Percentiles rank a stretch among this genome's conserved stretches.
Evolutionary conservation across 257 asterid genomes (phyloP).

Genomic region (Lycium ferocissimum): DNA sequence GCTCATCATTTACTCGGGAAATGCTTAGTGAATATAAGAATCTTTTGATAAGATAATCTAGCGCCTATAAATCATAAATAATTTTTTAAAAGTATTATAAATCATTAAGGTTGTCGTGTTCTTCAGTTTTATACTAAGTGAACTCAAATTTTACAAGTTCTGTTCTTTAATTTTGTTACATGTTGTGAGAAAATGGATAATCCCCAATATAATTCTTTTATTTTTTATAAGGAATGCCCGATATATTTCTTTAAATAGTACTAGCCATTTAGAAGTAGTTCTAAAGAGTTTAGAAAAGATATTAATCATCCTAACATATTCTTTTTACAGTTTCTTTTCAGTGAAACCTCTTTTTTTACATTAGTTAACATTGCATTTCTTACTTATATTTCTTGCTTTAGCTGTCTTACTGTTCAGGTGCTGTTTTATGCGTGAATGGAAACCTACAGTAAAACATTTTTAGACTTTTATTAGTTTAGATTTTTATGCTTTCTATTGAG

Average conservation of each 20-base stretch:
- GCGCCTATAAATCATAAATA: neutral
- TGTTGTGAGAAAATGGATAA: neutral
- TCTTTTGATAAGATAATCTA: neutral
- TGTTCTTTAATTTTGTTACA: neutral
- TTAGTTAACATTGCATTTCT: neutral
- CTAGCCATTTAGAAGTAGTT: neutral
- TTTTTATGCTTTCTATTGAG: no score
- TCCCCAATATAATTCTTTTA: neutral
- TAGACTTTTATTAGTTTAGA: neutral
- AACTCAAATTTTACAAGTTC: neutral
- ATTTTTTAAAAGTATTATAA: neutral
- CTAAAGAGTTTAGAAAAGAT: neutral
- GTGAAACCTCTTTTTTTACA: neutral
- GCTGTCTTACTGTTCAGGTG: neutral
- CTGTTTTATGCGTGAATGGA: neutral
- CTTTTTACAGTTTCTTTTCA: neutral
- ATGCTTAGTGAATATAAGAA: neutral
- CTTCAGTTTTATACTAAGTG: neutral
- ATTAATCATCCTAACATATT: neutral
- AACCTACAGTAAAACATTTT: neutral
- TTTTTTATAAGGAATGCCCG: neutral
- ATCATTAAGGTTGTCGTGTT: neutral
- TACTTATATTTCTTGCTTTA: neutral
- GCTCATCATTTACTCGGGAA: neutral
- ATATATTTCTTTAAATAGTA: neutral